Evolutionary conservation across 2,329 filamentous ascomycete species (phyloP), one percentile per base, ranked within the genome.

Genomic region (Fusarium sp.): DNA sequence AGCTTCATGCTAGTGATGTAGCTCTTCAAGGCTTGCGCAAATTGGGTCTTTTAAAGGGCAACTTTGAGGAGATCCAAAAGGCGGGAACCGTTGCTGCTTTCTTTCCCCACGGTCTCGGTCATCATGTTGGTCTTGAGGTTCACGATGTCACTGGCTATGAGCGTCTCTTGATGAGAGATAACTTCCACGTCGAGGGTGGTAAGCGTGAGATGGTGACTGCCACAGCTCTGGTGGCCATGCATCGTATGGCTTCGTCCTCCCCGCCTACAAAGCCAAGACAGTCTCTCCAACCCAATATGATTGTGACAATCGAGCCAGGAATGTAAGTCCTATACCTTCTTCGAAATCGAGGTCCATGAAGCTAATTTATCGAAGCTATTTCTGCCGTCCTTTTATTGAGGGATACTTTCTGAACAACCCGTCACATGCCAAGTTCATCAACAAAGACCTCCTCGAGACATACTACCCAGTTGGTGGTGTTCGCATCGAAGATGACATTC

Each of bases 401-500:
- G 89, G 89, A 26, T 92, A 91, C 79, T 89, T 93, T 79, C 86
- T 92, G 76, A 85, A 87, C 58, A 86, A 89, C 66, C 83, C 86
- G 5, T 83, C 85, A 63, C 90, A 92, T 79, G 85, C 86, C 44
- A 86, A 87, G 66, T 93, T 89, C 76, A 91, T 96, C 78, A 88
- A 95, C 81, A 84, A 85, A 74, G 85, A 86, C 10, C 87, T 92
- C 10, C 83, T 96, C 55, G 90, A 91, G 69, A 85, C 84, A 71
- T 96, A 93, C 81, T 96, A 93, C 85, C 85, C 84, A 32, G 92
- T 98, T 2, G 96, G 96, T 22, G 96, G 96, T 39, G 94, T 98
- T 32, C 89, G 96, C 53, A 97, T 98, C 70, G 96, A 99, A 84
- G 95, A 98, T 79, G 94, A 96, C 81, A 88, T 98, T 44, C 86